Evolutionary conservation across 148 eudicot genomes (phyloP).

Genomic region (Spergularia bocconei): DNA sequence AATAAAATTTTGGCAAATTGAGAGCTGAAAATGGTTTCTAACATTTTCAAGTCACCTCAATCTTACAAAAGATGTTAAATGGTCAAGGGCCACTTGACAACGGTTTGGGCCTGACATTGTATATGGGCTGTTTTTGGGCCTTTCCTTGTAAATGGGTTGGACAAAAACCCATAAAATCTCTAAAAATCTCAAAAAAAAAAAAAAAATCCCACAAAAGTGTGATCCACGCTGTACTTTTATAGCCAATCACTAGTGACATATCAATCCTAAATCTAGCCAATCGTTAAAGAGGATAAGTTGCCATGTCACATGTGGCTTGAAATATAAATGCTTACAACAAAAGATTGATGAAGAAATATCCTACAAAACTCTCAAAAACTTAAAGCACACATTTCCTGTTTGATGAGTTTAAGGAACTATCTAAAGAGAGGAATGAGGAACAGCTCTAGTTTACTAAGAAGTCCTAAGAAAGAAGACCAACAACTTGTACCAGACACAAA

Average conservation of each 20-base stretch:
- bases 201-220: no score
- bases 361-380: neutral
- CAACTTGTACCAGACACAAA: slow-evolving; percentile 23
- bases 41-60: no score
- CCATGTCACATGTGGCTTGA: slow-evolving; percentile 20
- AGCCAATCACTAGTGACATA: slow-evolving; percentile 16
- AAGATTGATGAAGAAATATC: neutral
- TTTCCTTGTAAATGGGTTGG: no score
- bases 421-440: slow-evolving; percentile 27
- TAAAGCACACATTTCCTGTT: neutral
- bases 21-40: no score
- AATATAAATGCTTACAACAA: neutral
- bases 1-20: no score
- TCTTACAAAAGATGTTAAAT: no score
- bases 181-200: no score
- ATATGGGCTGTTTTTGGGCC: no score
- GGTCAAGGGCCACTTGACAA: no score
- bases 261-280: slow-evolving; percentile 19
- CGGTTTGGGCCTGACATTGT: no score
- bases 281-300: slow-evolving; percentile 42
- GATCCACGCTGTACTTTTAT: slow-evolving; percentile 6
- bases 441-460: neutral
- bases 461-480: slow-evolving; percentile 42
- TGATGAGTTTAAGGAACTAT: neutral
- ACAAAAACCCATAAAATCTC: no score